Base-by-base conservation (phyloP, 345 rosid species). In the Syzygium aromaticum region DNA sequence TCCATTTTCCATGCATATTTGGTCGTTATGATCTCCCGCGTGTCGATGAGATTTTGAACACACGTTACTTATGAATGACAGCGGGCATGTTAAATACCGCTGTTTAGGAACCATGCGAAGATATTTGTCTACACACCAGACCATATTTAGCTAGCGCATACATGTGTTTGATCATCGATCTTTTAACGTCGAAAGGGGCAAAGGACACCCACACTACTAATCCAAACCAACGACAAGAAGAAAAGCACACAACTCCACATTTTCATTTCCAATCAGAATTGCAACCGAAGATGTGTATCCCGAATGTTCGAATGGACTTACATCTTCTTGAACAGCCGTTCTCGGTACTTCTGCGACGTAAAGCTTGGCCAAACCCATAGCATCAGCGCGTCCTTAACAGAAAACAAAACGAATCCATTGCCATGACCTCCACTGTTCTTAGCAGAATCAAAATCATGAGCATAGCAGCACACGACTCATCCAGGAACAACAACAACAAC, bases 291-390 rank as follows among this genome's bases (percentile, higher is more conserved):
- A 19, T 51, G 51, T 7, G 28, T 43, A 87, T 33, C 56, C 61
- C 2, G 52, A 57, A 61, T 46, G 86, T 30, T 87, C 51, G 30
- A 87, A 54, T 46, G 27, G 88, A 91, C 96, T 92, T 87, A 96
- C 98, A 64, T 94, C 92, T 82, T 92, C 93, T 89, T 91, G 94
- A 22, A 87, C 92, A 17, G 94, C 89, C 43, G 93, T 92, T 90
- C 91, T 92, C 27, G 98, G 90, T 64, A 97, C 89, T 2, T 96
- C 93, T 28, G 96, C 94, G 88, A 93, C 93, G 53, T 94, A 97
- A 77, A 97, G 92, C 90, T 97, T 96, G 83, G 93, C 94, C 87
- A 88, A 84, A 88, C 54, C 84, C 80, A 86, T 87, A 88, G 91
- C 93, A 87, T 88, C 95, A 61, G 49, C 87, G 84, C 92, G 93